Percentiles rank a stretch among this genome's conserved stretches.
Conservation (phyloP, 805 yeast species). For the Wickerhamomyces sydowiorum region DNA sequence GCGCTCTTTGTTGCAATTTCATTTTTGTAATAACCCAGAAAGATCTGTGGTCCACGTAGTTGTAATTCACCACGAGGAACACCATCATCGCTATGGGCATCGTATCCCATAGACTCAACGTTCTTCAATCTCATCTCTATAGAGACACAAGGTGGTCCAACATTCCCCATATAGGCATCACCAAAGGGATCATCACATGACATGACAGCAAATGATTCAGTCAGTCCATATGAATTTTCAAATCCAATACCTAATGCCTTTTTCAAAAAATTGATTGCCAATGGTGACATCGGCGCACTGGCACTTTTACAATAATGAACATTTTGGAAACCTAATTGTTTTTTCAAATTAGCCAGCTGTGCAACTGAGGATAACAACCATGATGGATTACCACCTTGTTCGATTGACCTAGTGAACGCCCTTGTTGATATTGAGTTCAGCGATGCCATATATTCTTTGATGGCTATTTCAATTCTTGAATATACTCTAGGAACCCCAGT, state of each 20-base stretch:
- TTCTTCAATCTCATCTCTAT: constrained; percentile 50
- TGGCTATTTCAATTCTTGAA: constrained; percentile 44
- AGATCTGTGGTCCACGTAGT: constrained; percentile 51
- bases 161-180: constrained; percentile 27
- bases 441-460: constrained; percentile 24
- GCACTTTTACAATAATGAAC: constrained; percentile 34
- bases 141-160: constrained; percentile 45
- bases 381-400: constrained; percentile 3
- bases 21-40: constrained; percentile 44
- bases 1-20: constrained; percentile 40
- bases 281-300: constrained; percentile 57
- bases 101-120: constrained; percentile 43
- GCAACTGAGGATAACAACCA: constrained; percentile 1
- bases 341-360: constrained; percentile 33
- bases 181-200: constrained; percentile 33
- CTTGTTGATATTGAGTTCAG: constrained; percentile 9
- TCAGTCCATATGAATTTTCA: constrained; percentile 54
- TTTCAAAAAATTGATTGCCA: constrained; percentile 47
- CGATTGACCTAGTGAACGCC: constrained; percentile 12
- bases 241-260: constrained; percentile 40
- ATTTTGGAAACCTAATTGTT: constrained; percentile 33
- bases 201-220: constrained; percentile 59
- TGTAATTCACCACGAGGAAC: constrained; percentile 56
- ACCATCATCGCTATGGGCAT: constrained; percentile 20
- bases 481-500: constrained; percentile 54